phyloP scores from a whole-genome alignment of 768 basidiomycete genomes.

The Boletus pseudo-olivaceus region DNA sequence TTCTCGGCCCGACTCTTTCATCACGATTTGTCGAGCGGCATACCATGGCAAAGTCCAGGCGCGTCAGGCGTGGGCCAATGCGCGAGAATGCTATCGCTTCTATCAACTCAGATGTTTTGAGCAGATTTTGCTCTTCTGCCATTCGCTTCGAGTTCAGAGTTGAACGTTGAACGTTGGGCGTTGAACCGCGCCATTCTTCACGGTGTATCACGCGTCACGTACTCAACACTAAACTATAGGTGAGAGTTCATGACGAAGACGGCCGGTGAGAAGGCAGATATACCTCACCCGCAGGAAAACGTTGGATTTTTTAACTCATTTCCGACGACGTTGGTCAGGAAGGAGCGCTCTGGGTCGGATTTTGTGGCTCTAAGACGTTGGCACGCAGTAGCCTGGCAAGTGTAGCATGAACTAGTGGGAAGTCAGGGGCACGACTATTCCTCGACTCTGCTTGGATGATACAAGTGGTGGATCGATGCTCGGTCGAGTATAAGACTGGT shows the following conservation, averaged over 20 bases:
- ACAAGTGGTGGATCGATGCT: not conserved
- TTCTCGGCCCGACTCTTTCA: not conserved
- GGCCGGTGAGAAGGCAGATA: conserved; percentile 12
- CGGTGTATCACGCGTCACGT: not conserved
- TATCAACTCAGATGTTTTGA: conserved; percentile 17
- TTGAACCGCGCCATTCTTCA: not conserved
- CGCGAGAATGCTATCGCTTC: not conserved
- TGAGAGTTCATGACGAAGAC: conserved; percentile 4
- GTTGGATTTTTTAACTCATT: conserved; percentile 2
- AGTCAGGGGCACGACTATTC: not conserved
- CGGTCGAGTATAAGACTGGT: conserved; percentile 20
- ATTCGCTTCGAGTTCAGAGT: conserved; percentile 10
- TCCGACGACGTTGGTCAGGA: conserved; percentile 3
- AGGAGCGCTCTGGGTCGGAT: not conserved
- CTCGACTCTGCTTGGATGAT: not conserved
- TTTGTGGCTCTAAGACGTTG: not conserved
- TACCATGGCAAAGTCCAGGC: conserved; percentile 2
- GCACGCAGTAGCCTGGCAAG: conserved; percentile 1
- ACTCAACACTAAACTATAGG: conserved; percentile 1
- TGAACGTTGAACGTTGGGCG: not conserved
- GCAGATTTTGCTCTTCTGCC: conserved; percentile 19
- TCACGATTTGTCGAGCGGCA: conserved; percentile 1
- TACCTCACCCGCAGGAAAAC: conserved; percentile 13
- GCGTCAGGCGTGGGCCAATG: conserved; percentile 8
- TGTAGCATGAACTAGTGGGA: not conserved